These are phyloP conservation scores for Nothophaeocryptopus gaeumannii DNA, from an alignment of 2,329 filamentous ascomycete species.

Conservation along the genomic window DNA sequence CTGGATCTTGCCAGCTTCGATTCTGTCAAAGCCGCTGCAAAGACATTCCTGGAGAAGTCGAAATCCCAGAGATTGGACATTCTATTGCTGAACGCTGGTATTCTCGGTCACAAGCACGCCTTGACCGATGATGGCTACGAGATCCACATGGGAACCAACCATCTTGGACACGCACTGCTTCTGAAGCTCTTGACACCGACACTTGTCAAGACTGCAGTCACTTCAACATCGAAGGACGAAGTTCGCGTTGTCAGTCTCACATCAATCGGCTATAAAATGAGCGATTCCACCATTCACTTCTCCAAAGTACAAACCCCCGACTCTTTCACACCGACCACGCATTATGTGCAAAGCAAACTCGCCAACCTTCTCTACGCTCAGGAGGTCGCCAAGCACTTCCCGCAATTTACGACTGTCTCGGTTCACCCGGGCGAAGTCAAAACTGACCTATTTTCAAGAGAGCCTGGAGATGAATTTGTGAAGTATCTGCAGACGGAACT, in stretches of 20 bases:
- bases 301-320: constrained; percentile 25
- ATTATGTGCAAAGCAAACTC: constrained; percentile 42
- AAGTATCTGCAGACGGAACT: constrained; percentile 12
- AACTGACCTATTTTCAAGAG: neutral
- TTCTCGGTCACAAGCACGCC: constrained; percentile 21
- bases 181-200: constrained; percentile 26
- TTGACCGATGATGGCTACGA: constrained; percentile 30
- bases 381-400: constrained; percentile 41
- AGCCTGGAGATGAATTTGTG: constrained; percentile 35
- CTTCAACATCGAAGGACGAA: neutral
- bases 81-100: constrained; percentile 31
- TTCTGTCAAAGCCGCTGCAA: constrained; percentile 5
- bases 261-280: constrained; percentile 22
- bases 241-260: constrained; percentile 29
- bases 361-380: constrained; percentile 47
- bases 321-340: constrained; percentile 37
- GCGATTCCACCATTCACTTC: constrained; percentile 20
- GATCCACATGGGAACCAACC: constrained; percentile 33
- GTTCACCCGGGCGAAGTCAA: constrained; percentile 13
- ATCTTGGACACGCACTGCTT: constrained; percentile 33
- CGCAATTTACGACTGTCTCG: constrained; percentile 34
- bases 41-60: neutral
- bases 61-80: constrained; percentile 25
- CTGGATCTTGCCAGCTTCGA: constrained; percentile 6
- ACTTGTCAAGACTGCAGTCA: constrained; percentile 18